These are phyloP conservation scores for Fusarium sp. DNA, from an alignment of 2,329 filamentous ascomycete genomes.

Conservation along the genomic window DNA sequence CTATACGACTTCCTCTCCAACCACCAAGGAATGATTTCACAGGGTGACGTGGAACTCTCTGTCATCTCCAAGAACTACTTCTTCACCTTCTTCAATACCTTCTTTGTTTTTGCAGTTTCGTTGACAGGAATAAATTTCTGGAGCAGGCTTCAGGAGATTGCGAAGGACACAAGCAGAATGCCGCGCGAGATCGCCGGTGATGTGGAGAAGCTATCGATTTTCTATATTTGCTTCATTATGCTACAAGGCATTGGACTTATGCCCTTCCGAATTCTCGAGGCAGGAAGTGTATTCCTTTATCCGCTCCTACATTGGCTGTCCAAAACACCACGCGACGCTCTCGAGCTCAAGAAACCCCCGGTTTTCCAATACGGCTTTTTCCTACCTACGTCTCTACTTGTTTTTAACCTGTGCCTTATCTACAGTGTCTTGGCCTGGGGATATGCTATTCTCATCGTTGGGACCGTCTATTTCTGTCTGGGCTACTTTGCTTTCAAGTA, in stretches of 20 bases:
- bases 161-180: slow-evolving; percentile 83
- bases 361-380: slow-evolving; percentile 97
- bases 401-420: slow-evolving; percentile 95
- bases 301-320: slow-evolving; percentile 82
- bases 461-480: slow-evolving; percentile 83
- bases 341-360: slow-evolving; percentile 83
- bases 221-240: slow-evolving; percentile 95
- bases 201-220: slow-evolving; percentile 78
- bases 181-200: slow-evolving; percentile 80
- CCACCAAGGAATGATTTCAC: slow-evolving; percentile 93
- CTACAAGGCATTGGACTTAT: slow-evolving; percentile 94
- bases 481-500: slow-evolving; percentile 96
- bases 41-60: slow-evolving; percentile 93
- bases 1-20: slow-evolving; percentile 94
- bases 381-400: slow-evolving; percentile 88
- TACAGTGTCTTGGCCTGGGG: slow-evolving; percentile 89
- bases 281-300: slow-evolving; percentile 86
- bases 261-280: slow-evolving; percentile 89
- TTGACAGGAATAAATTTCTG: slow-evolving; percentile 84
- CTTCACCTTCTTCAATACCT: slow-evolving; percentile 99
- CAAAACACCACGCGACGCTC: slow-evolving; percentile 89
- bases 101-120: slow-evolving; percentile 91
- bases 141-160: slow-evolving; percentile 75
- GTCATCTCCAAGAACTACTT: slow-evolving; percentile 99
- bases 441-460: slow-evolving; percentile 83